Conservation (phyloP, 2,329 filamentous ascomycete genomes). For the Microdochium bolleyi region DNA sequence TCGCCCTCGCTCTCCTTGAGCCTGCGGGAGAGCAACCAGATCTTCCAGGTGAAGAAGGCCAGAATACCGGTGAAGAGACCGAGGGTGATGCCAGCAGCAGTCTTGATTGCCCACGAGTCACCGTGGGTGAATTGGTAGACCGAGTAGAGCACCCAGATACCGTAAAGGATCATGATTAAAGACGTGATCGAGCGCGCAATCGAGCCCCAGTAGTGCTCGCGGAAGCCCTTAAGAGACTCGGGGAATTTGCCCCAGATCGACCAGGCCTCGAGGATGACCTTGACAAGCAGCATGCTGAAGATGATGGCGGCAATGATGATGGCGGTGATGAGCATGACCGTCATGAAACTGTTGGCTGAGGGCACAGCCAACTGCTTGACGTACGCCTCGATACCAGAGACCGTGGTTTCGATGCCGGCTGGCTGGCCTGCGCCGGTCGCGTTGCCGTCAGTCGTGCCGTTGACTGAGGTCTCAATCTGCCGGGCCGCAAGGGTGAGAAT, state of each 20-base stretch:
- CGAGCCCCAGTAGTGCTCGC: slow-evolving; percentile 92
- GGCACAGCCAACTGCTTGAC: slow-evolving; percentile 81
- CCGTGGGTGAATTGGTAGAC: slow-evolving; percentile 91
- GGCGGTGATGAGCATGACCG: slow-evolving; percentile 78
- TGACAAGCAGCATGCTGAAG: slow-evolving; percentile 80
- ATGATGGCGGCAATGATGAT: slow-evolving; percentile 79
- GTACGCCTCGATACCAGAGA: slow-evolving; percentile 73
- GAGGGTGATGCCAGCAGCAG: slow-evolving; percentile 75
- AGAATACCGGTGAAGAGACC: slow-evolving; percentile 72
- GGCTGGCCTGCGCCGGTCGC: slow-evolving; percentile 13
- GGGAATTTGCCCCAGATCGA: slow-evolving; percentile 85
- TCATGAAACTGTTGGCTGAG: slow-evolving; percentile 92
- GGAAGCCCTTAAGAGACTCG: slow-evolving; percentile 70
- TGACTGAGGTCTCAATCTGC: slow-evolving; percentile 37
- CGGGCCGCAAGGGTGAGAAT: slow-evolving; percentile 45
- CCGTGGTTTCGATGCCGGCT: slow-evolving; percentile 35
- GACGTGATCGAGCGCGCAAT: slow-evolving; percentile 84
- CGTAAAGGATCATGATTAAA: slow-evolving; percentile 85
- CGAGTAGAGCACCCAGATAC: slow-evolving; percentile 92
- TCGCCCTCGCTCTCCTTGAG: slow-evolving; percentile 73
- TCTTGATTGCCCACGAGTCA: slow-evolving; percentile 89
- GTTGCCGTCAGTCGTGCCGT: slow-evolving; percentile 19
- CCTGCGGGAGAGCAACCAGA: slow-evolving; percentile 66
- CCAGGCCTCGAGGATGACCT: slow-evolving; percentile 87
- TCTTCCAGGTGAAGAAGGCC: slow-evolving; percentile 77